Conservation (phyloP, 495 filamentous ascomycete species). For the Penicillium antarcticum region DNA sequence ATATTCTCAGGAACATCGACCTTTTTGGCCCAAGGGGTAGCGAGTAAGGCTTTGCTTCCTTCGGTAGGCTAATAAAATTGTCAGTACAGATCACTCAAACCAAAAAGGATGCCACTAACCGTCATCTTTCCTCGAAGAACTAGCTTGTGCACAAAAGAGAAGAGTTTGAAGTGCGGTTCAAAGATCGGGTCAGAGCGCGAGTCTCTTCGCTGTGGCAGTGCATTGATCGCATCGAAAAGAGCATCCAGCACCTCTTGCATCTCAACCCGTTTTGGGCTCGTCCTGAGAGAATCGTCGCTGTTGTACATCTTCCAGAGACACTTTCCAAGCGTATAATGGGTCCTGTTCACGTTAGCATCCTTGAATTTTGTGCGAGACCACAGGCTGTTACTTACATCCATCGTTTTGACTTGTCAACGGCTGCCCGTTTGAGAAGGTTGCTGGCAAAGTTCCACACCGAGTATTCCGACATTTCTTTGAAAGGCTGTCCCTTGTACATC, state of each 20-base stretch:
- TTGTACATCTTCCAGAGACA: conserved; percentile 94
- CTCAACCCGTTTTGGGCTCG: conserved; percentile 41
- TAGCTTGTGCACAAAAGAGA: conserved; percentile 82
- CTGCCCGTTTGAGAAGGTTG: conserved; percentile 71
- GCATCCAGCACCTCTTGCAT: conserved; percentile 62
- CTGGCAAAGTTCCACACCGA: conserved; percentile 85
- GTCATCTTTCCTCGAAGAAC: conserved; percentile 44
- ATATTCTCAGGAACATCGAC: conserved; percentile 44
- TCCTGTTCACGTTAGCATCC: conserved; percentile 41
- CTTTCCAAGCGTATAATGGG: conserved; percentile 88
- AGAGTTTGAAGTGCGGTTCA: conserved; percentile 94
- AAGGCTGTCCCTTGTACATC: conserved; percentile 72
- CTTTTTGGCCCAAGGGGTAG: conserved; percentile 55
- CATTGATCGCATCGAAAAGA: conserved; percentile 71
- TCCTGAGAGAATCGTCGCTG: conserved; percentile 47
- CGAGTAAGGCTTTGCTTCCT: conserved; percentile 52
- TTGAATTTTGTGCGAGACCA: neutral
- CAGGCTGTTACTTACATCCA: conserved; percentile 66
- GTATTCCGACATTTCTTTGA: conserved; percentile 68
- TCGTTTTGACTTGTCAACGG: conserved; percentile 68
- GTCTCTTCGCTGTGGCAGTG: conserved; percentile 76
- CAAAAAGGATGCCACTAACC: conserved; percentile 18
- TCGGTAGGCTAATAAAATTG: conserved; percentile 34
- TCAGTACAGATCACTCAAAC: conserved; percentile 6
- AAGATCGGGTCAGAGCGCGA: conserved; percentile 78